Conservation (phyloP, 257 asterid species). For the Buddleja alternifolia region DNA sequence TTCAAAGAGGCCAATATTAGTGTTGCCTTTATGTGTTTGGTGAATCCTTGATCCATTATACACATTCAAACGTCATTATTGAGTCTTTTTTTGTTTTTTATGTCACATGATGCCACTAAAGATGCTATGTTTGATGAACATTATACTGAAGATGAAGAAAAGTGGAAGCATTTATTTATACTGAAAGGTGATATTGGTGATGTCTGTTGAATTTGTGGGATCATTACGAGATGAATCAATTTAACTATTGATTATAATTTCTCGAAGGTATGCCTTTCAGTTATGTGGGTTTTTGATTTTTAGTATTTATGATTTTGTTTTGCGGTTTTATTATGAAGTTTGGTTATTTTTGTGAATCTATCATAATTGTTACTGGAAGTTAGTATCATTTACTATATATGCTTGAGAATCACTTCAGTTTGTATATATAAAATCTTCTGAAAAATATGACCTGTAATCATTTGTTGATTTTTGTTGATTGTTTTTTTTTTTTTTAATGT, state of each 20-base stretch:
- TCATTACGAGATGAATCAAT: constrained; percentile 79
- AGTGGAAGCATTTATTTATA: constrained; percentile 86
- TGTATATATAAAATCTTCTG: too few species aligned
- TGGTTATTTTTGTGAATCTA: too few species aligned
- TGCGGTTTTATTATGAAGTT: too few species aligned
- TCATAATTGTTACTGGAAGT: too few species aligned
- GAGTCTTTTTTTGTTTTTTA: constrained; percentile 28
- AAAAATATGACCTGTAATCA: too few species aligned
- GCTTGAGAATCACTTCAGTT: too few species aligned
- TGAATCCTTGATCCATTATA: constrained; percentile 9
- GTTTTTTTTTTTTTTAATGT: too few species aligned
- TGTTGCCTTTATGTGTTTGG: constrained; percentile 8
- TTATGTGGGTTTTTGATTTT: constrained; percentile 19
- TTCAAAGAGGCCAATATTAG: neutral
- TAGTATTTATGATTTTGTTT: too few species aligned
- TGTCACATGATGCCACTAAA: constrained; percentile 57
- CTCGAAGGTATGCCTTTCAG: constrained; percentile 64
- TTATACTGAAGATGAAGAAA: constrained; percentile 57
- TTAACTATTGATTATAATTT: constrained; percentile 85
- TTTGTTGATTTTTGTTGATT: too few species aligned
- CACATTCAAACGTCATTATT: constrained; percentile 23
- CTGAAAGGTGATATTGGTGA: constrained; percentile 92
- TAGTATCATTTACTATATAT: too few species aligned
- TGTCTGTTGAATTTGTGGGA: constrained; percentile 96
- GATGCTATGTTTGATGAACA: constrained; percentile 46